Base-by-base conservation (phyloP, 148 eudicot genomes). In the Rhododendron kiyosumense region DNA sequence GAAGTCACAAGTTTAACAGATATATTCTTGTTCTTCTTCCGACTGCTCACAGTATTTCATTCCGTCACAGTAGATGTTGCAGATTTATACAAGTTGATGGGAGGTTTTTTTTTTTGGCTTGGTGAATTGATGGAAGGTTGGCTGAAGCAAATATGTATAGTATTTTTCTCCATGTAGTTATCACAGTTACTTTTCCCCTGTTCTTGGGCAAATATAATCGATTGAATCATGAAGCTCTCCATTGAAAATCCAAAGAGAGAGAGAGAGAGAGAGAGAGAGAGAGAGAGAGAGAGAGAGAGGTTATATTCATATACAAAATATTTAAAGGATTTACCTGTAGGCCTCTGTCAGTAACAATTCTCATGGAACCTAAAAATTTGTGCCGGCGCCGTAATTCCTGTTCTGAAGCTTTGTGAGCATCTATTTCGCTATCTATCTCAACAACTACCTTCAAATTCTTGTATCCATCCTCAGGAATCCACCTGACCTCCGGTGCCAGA, bases 391-490 rank as follows among this genome's bases (percentile, higher is more conserved):
- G 91, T 79, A 97, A 88, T 90, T 97, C 99, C 86, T 90, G 89
- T 86, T 95, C 96, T 82, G 94, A 86, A 71, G 96, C 95, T 84
- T 87, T 87, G 80, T 90, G 92, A 81, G 98, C 99, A 90, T 93
- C 89, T 89, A 97, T 95, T 28, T 97, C 99, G 81, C 90, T 95
- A 84, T 94, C 99, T 83, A 97, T 88, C 92, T 97, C 98, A 89
- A 97, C 98, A 84, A 90, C 93, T 78, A 94, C 88, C 84, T 95
- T 95, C 84, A 97, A 88, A 86, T 93, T 93, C 93, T 93, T 94
- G 92, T 97, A 97, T 75, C 94, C 98, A 85, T 94, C 87, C 88
- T 97, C 96, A 57, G 98, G 92, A 89, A 57, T 87, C 99, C 99
- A 97, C 87, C 82, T 95, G 87, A 95, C 88, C 90, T 94, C 95